These are phyloP conservation scores for Mycena galopus DNA, from an alignment of 768 basidiomycete genomes.

Conservation along the genomic window DNA sequence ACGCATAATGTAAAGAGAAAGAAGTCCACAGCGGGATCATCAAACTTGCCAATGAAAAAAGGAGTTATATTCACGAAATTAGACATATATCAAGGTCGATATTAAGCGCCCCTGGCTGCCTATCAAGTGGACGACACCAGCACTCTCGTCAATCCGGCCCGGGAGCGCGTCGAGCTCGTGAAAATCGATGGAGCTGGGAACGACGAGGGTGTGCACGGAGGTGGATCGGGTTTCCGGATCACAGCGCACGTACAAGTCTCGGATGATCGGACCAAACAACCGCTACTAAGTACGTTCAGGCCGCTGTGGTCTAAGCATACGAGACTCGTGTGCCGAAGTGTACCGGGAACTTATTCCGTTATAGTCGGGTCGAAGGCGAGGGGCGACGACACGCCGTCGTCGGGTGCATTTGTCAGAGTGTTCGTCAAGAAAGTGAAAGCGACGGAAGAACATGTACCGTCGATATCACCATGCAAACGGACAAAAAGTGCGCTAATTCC, in stretches of 20 bases:
- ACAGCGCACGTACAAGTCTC: slow-evolving; percentile 22
- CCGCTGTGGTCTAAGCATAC: slow-evolving; percentile 34
- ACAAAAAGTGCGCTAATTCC: slow-evolving; percentile 26
- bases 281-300: slow-evolving; percentile 11
- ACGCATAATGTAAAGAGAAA: no score
- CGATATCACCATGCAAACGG: not conserved
- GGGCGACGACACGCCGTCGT: slow-evolving; percentile 21
- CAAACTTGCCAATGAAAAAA: no score
- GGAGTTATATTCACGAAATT: not conserved
- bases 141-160: slow-evolving; percentile 26
- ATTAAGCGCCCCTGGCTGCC: not conserved
- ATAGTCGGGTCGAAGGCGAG: slow-evolving; percentile 19
- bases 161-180: not conserved
- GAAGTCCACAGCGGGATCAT: no score
- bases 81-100: slow-evolving; percentile 13
- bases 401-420: slow-evolving; percentile 10
- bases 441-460: not conserved
- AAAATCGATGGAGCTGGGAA: slow-evolving; percentile 11
- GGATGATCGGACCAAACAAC: not conserved
- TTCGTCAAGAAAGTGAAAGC: slow-evolving; percentile 20
- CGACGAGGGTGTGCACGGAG: slow-evolving; percentile 8
- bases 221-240: slow-evolving; percentile 9
- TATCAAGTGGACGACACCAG: slow-evolving; percentile 20
- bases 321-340: not conserved
- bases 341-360: not conserved